phyloP scores from a whole-genome alignment of 768 basidiomycete species.

The Leccinum barrowsii region DNA sequence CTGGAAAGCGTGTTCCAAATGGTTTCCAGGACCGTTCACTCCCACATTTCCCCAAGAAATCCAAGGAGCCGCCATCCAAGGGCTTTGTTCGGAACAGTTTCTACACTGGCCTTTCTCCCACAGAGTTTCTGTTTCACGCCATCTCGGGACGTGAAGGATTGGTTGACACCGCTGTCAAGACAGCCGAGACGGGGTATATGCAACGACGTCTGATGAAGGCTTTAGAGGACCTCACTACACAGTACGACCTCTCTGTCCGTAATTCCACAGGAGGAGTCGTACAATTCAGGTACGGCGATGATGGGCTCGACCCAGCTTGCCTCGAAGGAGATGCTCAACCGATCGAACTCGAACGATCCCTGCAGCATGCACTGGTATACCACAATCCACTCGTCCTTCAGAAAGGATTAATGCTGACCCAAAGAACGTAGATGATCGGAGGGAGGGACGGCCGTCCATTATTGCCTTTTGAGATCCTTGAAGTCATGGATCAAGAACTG shows the following conservation, averaged over 20 bases:
- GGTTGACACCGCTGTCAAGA: constrained; percentile 99
- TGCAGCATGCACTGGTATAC: constrained; percentile 78
- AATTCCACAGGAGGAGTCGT: constrained; percentile 94
- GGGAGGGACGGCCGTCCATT: constrained; percentile 59
- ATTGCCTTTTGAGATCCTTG: constrained; percentile 82
- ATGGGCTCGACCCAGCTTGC: constrained; percentile 94
- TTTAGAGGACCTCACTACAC: constrained; percentile 91
- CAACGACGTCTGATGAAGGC: constrained; percentile 99
- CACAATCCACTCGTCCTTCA: background rate
- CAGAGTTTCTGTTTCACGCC: constrained; percentile 98
- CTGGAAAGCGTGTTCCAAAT: constrained; percentile 96
- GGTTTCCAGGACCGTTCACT: constrained; percentile 98
- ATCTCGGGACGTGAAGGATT: constrained; percentile 98
- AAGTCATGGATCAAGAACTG: constrained; percentile 66
- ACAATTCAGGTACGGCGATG: constrained; percentile 96
- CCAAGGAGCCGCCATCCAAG: constrained; percentile 92
- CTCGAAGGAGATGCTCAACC: constrained; percentile 95
- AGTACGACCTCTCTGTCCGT: constrained; percentile 94
- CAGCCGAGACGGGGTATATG: constrained; percentile 99
- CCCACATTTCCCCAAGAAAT: constrained; percentile 98
- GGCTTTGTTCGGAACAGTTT: constrained; percentile 98
- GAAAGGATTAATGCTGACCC: constrained; percentile 5
- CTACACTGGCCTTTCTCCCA: constrained; percentile 85
- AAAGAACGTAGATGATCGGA: constrained; percentile 53
- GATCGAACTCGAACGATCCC: constrained; percentile 82